Base-by-base conservation (phyloP, 352 stramenopile species). In the Pythium sp. region DNA sequence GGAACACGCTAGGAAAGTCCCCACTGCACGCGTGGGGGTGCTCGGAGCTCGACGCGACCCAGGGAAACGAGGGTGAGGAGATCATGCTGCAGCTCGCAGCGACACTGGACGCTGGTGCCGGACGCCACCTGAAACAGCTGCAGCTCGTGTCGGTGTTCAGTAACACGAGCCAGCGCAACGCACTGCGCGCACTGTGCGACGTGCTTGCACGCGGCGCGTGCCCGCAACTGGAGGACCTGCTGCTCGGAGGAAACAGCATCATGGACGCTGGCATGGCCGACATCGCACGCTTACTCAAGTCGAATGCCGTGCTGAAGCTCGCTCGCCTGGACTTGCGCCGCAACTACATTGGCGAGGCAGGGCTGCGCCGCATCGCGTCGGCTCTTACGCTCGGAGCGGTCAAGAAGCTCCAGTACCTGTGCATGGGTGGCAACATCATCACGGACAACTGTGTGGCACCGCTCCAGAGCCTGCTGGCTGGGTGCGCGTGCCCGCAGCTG, bases 341-440 rank as follows among this genome's bases (percentile, higher is more conserved):
- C 59, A 91, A 90, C 64, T 91, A 87, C 66, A 87, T 93, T 34
- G 81, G 85, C 24, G 85, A 91, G 67, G 76, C 73, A 15, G 84
- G 84, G 49, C 54, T 92, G 5, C 68, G 72, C 18, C 74, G 77
- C 11, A 57, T 90, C 54, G 69, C 90, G 64, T 24, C 51, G 0
- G 71, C 80, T 0, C 68, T 92, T 22, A 43, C 67, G 20, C 62
- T 71, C 4, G 67, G 67, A 1, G 65, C 61, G n/a, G 38, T 51
- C 32, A 56, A 62, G 57, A 77, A 75, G 54, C 79, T 91, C 46
- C 76, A 89, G 72, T 88, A 86, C 58, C 68, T 94, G 34, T 93
- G 86, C 66, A 77, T 94, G 72, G 86, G 86, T 15, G 86, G 86
- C 36, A 94, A 94, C 73, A 73, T 94, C 59, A 82, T 94, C 70